Base-by-base conservation (phyloP, 164 flowering plant genomes). In the Stephania yunnanensis region DNA sequence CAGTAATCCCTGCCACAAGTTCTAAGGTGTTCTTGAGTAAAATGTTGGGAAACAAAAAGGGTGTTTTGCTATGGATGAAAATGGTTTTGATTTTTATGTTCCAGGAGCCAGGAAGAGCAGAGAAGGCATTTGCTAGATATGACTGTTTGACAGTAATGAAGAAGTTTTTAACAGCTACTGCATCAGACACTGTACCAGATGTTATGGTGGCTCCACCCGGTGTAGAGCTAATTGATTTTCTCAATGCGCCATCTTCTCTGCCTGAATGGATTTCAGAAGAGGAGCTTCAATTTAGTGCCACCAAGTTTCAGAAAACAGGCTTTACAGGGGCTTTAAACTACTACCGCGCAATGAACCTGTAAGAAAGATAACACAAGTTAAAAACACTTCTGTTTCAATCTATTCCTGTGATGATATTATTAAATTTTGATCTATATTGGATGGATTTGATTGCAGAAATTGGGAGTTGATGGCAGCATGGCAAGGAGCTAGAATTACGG, bases 261-360 rank as follows among this genome's bases (percentile, higher is more conserved):
- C 90, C 91, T 2, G 6, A 80, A 22, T 89, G 91, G 93, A 80
- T 88, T 13, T 78, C 87, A 1, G 90, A 88, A 68, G 87, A 88
- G 58, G 89, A 88, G 5, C 76, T 90, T 6, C 76, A 78, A 36
- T 78, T 81, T n/a, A 86, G 73, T 53, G 88, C 87, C 1, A 75
- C 74, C 73, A 86, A 87, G 79, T 90, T 85, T 70, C 75, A 78
- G 50, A 83, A 85, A 44, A 77, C 90, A 4, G 91, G 90, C 1
- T 87, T 86, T 72, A 83, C 88, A 6, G 90, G 91, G 1, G 81
- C 83, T 13, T 68, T 88, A 55, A 90, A 87, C 77, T 87, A 86
- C 80, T 88, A 86, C 75, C 86, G 90, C 20, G 84, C 84, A 6
- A 63, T 88, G 76, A 85, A 90, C 77, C 70, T 79, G 91, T 87